Evolutionary conservation across 176 grass and related monocot species (phyloP).

Genomic region (Panicum miliaceum): DNA sequence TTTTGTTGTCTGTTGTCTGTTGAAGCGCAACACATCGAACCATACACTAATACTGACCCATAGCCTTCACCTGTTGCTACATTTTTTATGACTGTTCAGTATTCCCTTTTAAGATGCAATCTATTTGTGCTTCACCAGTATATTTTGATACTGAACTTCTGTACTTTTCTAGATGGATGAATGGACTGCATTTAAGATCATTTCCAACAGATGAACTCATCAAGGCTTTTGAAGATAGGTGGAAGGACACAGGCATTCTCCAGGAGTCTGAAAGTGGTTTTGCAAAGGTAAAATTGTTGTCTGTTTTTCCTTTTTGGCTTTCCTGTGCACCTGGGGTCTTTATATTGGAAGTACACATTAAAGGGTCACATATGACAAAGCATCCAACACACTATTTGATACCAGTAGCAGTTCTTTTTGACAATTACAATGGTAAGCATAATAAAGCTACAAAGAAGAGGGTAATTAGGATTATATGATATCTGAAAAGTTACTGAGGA

Average conservation of each 20-base stretch:
- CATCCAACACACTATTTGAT: slow-evolving; percentile 3
- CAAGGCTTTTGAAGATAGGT: slow-evolving; percentile 75
- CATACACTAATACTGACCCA: neutral
- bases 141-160: slow-evolving; percentile 30
- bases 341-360: neutral
- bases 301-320: neutral
- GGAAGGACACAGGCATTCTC: slow-evolving; percentile 79
- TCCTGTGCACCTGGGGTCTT: neutral
- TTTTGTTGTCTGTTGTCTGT: neutral
- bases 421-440: neutral
- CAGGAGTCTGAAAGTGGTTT: slow-evolving; percentile 75
- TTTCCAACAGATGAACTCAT: slow-evolving; percentile 73
- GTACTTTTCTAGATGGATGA: slow-evolving; percentile 83
- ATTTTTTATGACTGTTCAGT: neutral
- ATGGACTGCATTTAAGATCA: slow-evolving; percentile 86
- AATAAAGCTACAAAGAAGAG: neutral
- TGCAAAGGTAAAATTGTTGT: slow-evolving; percentile 56
- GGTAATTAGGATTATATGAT: neutral
- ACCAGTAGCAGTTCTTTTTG: neutral
- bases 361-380: neutral
- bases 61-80: neutral
- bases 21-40: neutral
- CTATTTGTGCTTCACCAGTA: neutral
- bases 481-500: slow-evolving; percentile 9
- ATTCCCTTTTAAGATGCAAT: neutral